Evolutionary conservation across 2,329 filamentous ascomycete genomes (phyloP), one percentile per base, ranked within the genome.

Genomic region (Tympanopsis confertula): DNA sequence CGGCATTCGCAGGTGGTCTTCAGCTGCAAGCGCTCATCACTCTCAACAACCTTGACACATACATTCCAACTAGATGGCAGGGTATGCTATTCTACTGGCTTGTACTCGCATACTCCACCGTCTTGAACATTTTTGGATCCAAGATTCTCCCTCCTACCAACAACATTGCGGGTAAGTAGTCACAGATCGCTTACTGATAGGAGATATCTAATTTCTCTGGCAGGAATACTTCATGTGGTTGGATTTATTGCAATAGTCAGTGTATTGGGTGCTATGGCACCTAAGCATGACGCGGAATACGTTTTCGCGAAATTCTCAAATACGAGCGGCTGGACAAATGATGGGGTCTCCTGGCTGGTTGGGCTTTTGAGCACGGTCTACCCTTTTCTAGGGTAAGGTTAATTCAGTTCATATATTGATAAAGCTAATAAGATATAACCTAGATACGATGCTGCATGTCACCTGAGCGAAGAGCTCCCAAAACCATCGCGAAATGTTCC

Each of bases 61-160:
- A 69, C 38, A 35, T 52, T 0, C 60, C 63, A 0, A 30, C 53
- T n/a, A 43, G 61, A 18, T 68, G 61, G 59, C 60, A 63, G 15
- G 64, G 62, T 0, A 61, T 67, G 54, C 43, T 69, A 0, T 59
- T 69, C 32, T 66, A 67, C 44, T 68, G 64, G 63, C 52, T 58
- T 2, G 44, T 66, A 0, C 41, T 66, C 4, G 19, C 52, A 0
- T 66, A 63, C 35, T 52, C 54, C 0, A 43, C 56, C 4, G 44
- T 45, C 0, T 39, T 65, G 20, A 69, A 69, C 17, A 58, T 67
- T 5, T 66, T 54, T 52, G 63, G 61, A 0, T 50, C 52, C 0
- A 55, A 44, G 18, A 37, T 58, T 1, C 45, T 66, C 3, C 62
- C 62, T 1, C 51, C 54, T 0, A 50, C 54, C 1, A 66, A 64